These are phyloP conservation scores for Penicillium sp. DNA, from an alignment of 2,329 filamentous ascomycete genomes.

Conservation along the genomic window DNA sequence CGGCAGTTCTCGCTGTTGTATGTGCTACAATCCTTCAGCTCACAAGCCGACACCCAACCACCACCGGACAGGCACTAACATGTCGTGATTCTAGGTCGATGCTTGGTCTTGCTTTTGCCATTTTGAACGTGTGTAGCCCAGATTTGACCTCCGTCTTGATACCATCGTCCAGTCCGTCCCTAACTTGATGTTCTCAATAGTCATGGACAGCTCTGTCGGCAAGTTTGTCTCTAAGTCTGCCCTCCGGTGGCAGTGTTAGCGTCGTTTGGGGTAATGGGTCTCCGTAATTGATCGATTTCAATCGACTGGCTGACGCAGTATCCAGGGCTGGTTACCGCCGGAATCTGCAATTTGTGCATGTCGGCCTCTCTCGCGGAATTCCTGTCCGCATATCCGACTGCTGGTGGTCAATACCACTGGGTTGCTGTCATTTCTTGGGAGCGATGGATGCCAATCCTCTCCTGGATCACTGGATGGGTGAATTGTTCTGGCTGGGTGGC, in stretches of 20 bases:
- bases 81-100: slow-evolving; percentile 47
- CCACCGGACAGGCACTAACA: slow-evolving; percentile 5
- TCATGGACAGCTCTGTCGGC: slow-evolving; percentile 62
- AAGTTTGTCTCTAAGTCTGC: slow-evolving; percentile 60
- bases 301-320: slow-evolving; percentile 8
- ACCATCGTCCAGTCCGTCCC: neutral
- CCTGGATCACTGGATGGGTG: slow-evolving; percentile 67
- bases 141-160: neutral
- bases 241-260: slow-evolving; percentile 66
- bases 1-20: slow-evolving; percentile 56
- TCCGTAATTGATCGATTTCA: neutral
- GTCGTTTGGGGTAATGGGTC: slow-evolving; percentile 68
- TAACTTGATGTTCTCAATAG: no score
- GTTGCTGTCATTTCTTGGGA: slow-evolving; percentile 62
- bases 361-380: slow-evolving; percentile 70
- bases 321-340: slow-evolving; percentile 53
- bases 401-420: slow-evolving; percentile 69
- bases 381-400: slow-evolving; percentile 61
- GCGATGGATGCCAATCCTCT: slow-evolving; percentile 59
- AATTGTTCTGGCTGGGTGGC: slow-evolving; percentile 69
- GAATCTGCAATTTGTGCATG: slow-evolving; percentile 67
- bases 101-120: slow-evolving; percentile 62
- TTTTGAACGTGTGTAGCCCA: slow-evolving; percentile 50
- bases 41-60: no score
- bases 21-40: slow-evolving; percentile 10